Conservation (phyloP, 225 moss, liverwort and hornwort genomes). For the Climacium dendroides region DNA sequence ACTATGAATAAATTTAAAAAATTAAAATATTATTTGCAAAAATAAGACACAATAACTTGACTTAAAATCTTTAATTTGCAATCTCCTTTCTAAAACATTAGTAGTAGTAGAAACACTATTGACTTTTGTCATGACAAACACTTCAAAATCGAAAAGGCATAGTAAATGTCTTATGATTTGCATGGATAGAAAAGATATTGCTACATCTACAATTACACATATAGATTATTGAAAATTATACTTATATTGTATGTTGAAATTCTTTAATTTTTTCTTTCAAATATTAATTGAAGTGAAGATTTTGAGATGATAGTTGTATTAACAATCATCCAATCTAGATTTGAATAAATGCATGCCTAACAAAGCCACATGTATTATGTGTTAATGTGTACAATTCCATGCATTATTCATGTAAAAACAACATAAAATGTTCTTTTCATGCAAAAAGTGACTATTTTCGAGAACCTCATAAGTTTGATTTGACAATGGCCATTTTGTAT, state of each 20-base stretch:
- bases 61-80: neutral
- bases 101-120: neutral
- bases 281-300: neutral
- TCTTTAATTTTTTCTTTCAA: neutral
- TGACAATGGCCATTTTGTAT: neutral
- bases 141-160: neutral
- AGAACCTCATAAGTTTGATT: neutral
- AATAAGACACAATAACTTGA: neutral
- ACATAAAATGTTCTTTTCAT: too few relatives aligned
- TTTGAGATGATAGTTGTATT: neutral
- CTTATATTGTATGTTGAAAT: neutral
- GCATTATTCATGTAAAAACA: neutral
- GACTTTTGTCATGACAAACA: accelerated
- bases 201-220: neutral
- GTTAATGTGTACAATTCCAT: neutral
- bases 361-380: neutral
- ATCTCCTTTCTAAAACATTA: neutral
- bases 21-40: accelerated
- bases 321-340: neutral
- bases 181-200: neutral
- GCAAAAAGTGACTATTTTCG: neutral
- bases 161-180: neutral
- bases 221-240: neutral
- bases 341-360: neutral
- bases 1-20: neutral